Evolutionary conservation across 2,329 filamentous ascomycete genomes (phyloP).

Genomic region (Trichoderma lentiforme): DNA sequence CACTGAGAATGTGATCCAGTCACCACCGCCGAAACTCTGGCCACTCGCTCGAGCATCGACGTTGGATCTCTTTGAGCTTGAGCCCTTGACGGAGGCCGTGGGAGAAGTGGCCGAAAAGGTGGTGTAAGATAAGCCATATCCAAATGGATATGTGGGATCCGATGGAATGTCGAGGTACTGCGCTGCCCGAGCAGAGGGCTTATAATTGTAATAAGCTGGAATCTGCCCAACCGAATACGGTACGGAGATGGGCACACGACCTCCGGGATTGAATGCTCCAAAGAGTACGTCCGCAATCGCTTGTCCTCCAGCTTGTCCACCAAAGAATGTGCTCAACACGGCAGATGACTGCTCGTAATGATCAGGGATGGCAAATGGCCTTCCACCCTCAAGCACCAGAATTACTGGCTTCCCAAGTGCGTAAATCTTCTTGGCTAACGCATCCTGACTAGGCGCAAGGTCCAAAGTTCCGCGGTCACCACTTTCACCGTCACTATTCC

Average conservation of each 20-base stretch:
- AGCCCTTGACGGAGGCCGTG: constrained; percentile 1
- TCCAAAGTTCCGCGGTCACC: not conserved
- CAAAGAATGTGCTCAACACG: constrained; percentile 9
- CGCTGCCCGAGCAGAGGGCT: constrained; percentile 5
- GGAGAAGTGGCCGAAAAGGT: constrained; percentile 2
- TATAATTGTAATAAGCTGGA: constrained; percentile 16
- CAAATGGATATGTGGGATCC: constrained; percentile 13
- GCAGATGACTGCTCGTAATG: constrained; percentile 5
- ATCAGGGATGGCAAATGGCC: constrained; percentile 15
- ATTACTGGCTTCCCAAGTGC: constrained; percentile 11
- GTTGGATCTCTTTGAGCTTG: not conserved
- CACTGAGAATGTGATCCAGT: constrained; percentile 6
- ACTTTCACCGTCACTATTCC: constrained; percentile 12
- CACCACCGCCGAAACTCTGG: constrained; percentile 4
- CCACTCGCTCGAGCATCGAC: not conserved
- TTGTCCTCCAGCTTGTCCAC: constrained; percentile 12
- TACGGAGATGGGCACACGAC: constrained; percentile 4
- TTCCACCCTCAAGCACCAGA: constrained; percentile 10
- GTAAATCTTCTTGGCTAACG: constrained; percentile 2
- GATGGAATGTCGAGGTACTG: constrained; percentile 14
- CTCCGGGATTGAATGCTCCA: constrained; percentile 13
- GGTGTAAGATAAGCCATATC: constrained; percentile 15
- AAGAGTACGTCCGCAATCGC: constrained; percentile 15
- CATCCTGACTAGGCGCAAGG: constrained; percentile 15
- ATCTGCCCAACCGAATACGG: constrained; percentile 9